Conservation (phyloP, 2,329 filamentous ascomycete species). For the Penicillium sp. region DNA sequence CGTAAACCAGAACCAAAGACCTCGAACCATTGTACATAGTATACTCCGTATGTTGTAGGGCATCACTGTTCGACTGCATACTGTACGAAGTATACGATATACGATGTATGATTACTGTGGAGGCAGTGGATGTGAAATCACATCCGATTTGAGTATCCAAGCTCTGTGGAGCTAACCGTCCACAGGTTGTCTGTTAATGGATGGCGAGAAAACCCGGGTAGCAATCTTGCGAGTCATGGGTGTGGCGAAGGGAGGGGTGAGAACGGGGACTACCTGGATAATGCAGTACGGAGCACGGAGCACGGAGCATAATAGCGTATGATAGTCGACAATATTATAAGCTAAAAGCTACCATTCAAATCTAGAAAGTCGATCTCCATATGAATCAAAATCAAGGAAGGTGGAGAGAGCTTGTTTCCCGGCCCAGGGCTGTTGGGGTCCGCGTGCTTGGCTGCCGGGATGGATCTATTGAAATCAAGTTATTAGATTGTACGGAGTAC, state of each 20-base stretch:
- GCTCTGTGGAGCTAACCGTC: neutral
- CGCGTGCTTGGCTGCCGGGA: neutral
- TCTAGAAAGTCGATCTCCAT: neutral
- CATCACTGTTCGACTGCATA: neutral
- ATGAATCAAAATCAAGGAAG: neutral
- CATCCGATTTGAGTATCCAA: neutral
- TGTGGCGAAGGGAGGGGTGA: neutral
- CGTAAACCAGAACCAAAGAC: neutral
- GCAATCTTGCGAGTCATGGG: conserved; percentile 1
- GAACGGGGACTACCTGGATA: neutral
- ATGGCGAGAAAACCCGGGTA: neutral
- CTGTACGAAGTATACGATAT: neutral
- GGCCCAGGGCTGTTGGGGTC: neutral
- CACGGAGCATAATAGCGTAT: neutral
- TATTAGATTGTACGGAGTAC: neutral
- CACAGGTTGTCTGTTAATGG: neutral
- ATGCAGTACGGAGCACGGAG: neutral
- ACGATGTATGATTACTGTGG: neutral
- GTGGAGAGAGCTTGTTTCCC: conserved; percentile 8
- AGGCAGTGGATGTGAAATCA: neutral
- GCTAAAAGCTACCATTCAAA: neutral
- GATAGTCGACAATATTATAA: neutral
- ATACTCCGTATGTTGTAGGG: neutral
- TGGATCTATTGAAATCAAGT: neutral
- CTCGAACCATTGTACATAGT: neutral